Evolutionary conservation across 345 rosid genomes (phyloP).

Genomic region (Eucalyptus tenuipes): DNA sequence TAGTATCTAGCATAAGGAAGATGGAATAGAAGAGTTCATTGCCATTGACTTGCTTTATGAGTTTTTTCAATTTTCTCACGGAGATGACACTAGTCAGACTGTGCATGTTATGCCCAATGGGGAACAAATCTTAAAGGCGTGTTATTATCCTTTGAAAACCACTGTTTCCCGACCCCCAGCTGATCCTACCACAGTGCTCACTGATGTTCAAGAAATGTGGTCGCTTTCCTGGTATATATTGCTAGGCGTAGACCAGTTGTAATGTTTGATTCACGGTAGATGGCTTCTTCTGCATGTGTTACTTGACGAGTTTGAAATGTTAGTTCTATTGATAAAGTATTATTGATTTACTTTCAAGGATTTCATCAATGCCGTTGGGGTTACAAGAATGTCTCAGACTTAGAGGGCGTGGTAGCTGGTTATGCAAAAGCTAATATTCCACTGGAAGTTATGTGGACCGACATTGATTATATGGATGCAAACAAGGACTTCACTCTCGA

Average conservation of each 20-base stretch:
- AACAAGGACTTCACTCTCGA: slow-evolving; percentile 64
- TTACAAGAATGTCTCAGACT: slow-evolving; percentile 44
- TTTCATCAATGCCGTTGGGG: slow-evolving; percentile 71
- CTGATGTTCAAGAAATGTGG: not conserved
- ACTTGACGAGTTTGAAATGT: not conserved
- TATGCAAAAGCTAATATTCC: slow-evolving; percentile 62
- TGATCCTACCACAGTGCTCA: not conserved
- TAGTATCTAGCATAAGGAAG: not conserved
- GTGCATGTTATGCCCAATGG: not conserved
- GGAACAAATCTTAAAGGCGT: not conserved
- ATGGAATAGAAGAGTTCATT: too few species aligned
- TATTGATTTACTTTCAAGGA: slow-evolving; percentile 12
- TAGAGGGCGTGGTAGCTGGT: slow-evolving; percentile 47
- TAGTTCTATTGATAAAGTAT: not conserved
- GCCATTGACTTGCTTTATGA: not conserved
- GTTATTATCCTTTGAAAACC: not conserved
- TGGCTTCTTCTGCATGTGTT: not conserved
- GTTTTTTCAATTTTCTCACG: not conserved
- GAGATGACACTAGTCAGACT: not conserved
- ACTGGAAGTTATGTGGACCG: slow-evolving; percentile 79
- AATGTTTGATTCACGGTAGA: not conserved
- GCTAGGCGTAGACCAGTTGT: not conserved
- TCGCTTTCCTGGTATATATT: not conserved
- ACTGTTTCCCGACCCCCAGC: not conserved
- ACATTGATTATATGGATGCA: slow-evolving; percentile 68